These are phyloP conservation scores for Coemansia sp. DNA, from an alignment of 192 early-diverging fungal genomes.

Conservation along the genomic window DNA sequence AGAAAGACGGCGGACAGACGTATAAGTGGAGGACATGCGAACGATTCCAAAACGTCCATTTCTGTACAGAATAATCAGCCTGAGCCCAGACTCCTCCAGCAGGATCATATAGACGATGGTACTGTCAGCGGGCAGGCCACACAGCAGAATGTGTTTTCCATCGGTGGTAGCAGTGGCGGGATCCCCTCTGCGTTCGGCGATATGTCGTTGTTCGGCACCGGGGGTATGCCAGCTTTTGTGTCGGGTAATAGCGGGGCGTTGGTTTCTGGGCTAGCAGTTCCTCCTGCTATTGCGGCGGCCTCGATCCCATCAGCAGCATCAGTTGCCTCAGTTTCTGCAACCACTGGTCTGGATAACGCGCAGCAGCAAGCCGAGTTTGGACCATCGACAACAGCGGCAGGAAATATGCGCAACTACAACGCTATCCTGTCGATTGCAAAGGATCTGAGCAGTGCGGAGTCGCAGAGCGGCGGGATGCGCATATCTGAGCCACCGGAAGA, in stretches of 20 bases:
- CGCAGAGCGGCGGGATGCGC: slow-evolving; percentile 18
- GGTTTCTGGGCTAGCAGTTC: slow-evolving; percentile 1
- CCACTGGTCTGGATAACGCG: background rate
- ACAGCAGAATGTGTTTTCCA: background rate
- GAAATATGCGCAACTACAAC: background rate
- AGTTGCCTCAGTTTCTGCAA: background rate
- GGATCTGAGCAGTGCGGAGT: background rate
- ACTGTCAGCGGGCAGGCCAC: background rate
- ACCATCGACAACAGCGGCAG: background rate
- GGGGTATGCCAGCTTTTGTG: background rate
- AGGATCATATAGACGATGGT: background rate
- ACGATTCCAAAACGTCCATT: slow-evolving; percentile 5
- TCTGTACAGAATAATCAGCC: background rate
- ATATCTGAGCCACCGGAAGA: slow-evolving; percentile 23
- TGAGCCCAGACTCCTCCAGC: background rate
- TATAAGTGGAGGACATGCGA: background rate
- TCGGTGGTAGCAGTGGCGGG: background rate
- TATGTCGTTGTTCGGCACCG: background rate
- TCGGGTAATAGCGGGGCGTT: background rate
- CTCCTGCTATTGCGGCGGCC: background rate
- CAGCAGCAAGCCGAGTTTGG: background rate
- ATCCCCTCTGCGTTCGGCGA: background rate
- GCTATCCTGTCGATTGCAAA: background rate
- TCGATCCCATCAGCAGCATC: background rate
- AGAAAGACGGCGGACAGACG: slow-evolving; percentile 33